Conservation (phyloP, 108 stramenopile species). For the Conticribra weissflogii region DNA sequence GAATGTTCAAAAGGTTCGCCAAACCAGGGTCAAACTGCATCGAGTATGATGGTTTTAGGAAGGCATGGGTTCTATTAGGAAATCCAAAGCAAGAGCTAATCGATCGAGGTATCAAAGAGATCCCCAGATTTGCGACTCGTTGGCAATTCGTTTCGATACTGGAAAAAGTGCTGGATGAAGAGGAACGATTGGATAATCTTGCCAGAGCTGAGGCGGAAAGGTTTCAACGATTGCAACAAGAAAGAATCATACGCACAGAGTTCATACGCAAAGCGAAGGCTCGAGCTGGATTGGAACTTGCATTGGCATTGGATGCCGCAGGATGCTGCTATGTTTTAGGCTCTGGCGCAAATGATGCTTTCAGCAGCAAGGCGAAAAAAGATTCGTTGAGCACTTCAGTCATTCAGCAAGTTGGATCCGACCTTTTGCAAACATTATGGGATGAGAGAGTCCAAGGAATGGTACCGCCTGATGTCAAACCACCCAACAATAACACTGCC, state of each 20-base stretch:
- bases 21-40: slow-evolving; percentile 49
- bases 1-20: slow-evolving; percentile 63
- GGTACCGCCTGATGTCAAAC: neutral
- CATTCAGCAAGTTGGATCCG: slow-evolving; percentile 44
- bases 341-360: slow-evolving; percentile 57
- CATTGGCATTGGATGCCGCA: slow-evolving; percentile 56
- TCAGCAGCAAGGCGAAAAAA: slow-evolving; percentile 29
- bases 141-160: slow-evolving; percentile 43
- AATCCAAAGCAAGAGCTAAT: slow-evolving; percentile 62
- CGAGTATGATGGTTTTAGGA: slow-evolving; percentile 70
- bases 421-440: slow-evolving; percentile 52
- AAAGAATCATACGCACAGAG: slow-evolving; percentile 35
- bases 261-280: slow-evolving; percentile 46
- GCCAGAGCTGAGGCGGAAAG: slow-evolving; percentile 65
- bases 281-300: slow-evolving; percentile 53
- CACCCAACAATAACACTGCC: slow-evolving; percentile 44
- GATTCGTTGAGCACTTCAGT: slow-evolving; percentile 28
- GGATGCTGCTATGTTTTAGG: slow-evolving; percentile 76
- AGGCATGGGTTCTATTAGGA: slow-evolving; percentile 52
- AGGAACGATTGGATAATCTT: slow-evolving; percentile 57
- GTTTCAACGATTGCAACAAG: slow-evolving; percentile 51
- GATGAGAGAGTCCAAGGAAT: slow-evolving; percentile 21
- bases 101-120: slow-evolving; percentile 51
- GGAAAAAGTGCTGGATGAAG: slow-evolving; percentile 54
- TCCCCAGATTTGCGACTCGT: slow-evolving; percentile 55